A percentile compares a stretch with the other conserved stretches of the same genome.
Conservation (phyloP, 179 eudicot species). For the Spinacia oleracea region DNA sequence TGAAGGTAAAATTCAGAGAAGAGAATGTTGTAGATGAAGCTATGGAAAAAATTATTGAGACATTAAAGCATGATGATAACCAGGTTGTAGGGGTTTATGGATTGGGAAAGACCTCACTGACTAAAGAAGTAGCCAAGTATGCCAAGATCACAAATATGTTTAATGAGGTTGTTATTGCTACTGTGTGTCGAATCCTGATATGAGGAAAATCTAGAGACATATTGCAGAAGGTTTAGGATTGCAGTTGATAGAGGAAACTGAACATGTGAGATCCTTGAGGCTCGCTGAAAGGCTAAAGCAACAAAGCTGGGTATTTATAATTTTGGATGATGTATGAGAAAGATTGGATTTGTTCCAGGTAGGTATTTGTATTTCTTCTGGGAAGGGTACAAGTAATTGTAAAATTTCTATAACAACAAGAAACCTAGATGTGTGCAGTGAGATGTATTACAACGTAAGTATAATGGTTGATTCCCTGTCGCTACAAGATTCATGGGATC, state of each 20-base stretch:
- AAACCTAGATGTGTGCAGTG: conserved; percentile 36
- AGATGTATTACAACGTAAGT: conserved; percentile 32
- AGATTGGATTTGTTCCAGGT: conserved; percentile 33
- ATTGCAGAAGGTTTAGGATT: conserved; percentile 34
- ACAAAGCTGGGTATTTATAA: conserved; percentile 28
- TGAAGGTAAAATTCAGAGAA: too few species aligned
- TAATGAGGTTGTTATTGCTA: conserved; percentile 41
- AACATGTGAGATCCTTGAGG: conserved; percentile 30
- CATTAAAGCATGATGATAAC: conserved; percentile 24
- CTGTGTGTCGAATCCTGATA: conserved; percentile 34
- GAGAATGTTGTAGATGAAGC: too few species aligned
- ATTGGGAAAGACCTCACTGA: conserved; percentile 44
- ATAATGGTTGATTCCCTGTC: conserved; percentile 32
- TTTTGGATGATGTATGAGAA: conserved; percentile 54
- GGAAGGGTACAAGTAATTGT: conserved; percentile 26
- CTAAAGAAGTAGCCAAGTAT: conserved; percentile 36
- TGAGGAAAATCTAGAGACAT: conserved; percentile 37
- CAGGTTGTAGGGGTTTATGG: conserved; percentile 42
- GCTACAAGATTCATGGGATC: conserved; percentile 35
- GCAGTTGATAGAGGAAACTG: conserved; percentile 24
- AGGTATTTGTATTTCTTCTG: conserved; percentile 42
- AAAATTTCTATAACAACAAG: conserved; percentile 39
- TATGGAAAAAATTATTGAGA: conserved; percentile 30
- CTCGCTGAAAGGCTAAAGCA: conserved; percentile 34
- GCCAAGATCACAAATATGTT: conserved; percentile 33